These are phyloP conservation scores for Rhododendron williamsianum DNA, from an alignment of 148 eudicot genomes.

Conservation along the genomic window DNA sequence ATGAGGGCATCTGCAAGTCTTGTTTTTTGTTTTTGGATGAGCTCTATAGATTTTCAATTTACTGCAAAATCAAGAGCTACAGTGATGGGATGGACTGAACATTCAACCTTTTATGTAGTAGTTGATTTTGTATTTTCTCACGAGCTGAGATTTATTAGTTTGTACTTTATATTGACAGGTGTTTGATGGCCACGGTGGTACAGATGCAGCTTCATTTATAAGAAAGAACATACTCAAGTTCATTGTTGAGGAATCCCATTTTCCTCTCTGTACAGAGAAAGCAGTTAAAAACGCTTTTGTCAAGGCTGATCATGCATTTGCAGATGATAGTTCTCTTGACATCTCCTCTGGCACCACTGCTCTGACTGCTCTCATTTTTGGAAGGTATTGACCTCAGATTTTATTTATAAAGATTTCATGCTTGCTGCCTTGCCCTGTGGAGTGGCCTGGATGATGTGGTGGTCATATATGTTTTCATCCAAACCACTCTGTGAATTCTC, in stretches of 20 bases:
- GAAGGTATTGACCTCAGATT: constrained; percentile 41
- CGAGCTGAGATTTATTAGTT: not conserved
- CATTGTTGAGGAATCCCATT: constrained; percentile 64
- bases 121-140: not conserved
- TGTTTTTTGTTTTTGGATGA: too few relatives aligned
- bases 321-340: constrained; percentile 63
- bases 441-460: not conserved
- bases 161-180: constrained; percentile 37
- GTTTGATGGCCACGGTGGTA: constrained; percentile 93
- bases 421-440: not conserved
- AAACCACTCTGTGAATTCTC: not conserved
- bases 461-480: not conserved
- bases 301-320: constrained; percentile 73
- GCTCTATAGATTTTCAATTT: not conserved
- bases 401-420: not conserved
- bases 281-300: constrained; percentile 68
- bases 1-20: not conserved
- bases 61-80: not conserved
- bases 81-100: not conserved
- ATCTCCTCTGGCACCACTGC: constrained; percentile 87
- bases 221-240: constrained; percentile 62
- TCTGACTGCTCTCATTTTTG: constrained; percentile 60
- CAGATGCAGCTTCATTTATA: constrained; percentile 73
- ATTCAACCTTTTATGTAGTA: not conserved
- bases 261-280: constrained; percentile 50